Evolutionary conservation across 192 early-diverging fungal genomes (phyloP).

Genomic region (Coemansia reversa): DNA sequence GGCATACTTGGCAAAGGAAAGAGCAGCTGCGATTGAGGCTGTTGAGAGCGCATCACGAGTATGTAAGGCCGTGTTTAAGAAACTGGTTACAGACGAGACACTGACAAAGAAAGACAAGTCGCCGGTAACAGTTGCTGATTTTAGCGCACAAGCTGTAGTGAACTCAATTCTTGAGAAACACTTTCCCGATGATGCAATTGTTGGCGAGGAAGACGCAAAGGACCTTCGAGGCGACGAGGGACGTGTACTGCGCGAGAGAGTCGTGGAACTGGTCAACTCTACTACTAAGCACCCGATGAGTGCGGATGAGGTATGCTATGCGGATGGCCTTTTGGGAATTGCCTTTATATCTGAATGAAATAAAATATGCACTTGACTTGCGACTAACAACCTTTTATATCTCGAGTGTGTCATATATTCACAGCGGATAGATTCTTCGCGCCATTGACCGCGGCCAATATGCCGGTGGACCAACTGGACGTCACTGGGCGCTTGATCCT

Average conservation of each 20-base stretch:
- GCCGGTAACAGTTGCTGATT: constrained; percentile 98
- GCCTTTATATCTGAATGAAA: background rate
- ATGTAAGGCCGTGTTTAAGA: constrained; percentile 83
- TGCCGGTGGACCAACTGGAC: constrained; percentile 71
- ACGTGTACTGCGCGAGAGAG: constrained; percentile 67
- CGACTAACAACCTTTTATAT: background rate
- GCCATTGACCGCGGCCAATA: constrained; percentile 92
- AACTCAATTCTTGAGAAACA: constrained; percentile 71
- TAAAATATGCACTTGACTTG: background rate
- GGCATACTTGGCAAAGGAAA: constrained; percentile 63
- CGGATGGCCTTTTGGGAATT: background rate
- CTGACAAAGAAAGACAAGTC: constrained; percentile 93
- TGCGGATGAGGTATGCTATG: constrained; percentile 58
- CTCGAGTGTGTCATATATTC: constrained; percentile 36
- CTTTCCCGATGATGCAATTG: constrained; percentile 88
- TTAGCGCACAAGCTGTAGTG: constrained; percentile 92
- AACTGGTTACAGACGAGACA: constrained; percentile 76
- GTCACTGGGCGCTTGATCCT: constrained; percentile 83
- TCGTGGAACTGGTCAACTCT: constrained; percentile 77
- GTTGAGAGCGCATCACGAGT: constrained; percentile 86
- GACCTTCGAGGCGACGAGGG: constrained; percentile 76
- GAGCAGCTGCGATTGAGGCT: constrained; percentile 82
- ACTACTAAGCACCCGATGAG: constrained; percentile 59
- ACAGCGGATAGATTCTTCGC: constrained; percentile 51
- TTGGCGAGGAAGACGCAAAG: constrained; percentile 93